phyloP scores from a whole-genome alignment of 768 basidiomycete species.

The Mrakia hoshinonis region DNA sequence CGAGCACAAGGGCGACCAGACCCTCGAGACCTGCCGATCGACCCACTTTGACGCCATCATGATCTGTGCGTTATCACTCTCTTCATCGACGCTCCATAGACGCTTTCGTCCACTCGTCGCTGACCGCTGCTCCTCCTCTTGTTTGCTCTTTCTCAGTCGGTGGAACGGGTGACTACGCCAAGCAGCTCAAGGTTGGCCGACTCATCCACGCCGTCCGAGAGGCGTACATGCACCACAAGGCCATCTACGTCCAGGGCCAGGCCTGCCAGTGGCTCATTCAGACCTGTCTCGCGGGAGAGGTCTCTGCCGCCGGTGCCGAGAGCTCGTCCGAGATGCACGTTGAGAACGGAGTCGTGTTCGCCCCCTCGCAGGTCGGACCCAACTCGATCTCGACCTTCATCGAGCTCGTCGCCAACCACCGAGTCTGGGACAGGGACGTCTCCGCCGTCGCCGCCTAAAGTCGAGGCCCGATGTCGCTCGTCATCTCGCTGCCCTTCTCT shows the following conservation, averaged over 20 bases:
- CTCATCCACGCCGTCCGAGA: conserved; percentile 74
- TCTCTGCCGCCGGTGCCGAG: conserved; percentile 31
- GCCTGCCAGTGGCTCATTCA: conserved; percentile 41
- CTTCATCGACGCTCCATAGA: neutral
- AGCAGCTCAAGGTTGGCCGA: conserved; percentile 58
- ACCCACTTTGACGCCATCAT: conserved; percentile 76
- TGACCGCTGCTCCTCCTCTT: neutral
- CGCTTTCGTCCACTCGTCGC: neutral
- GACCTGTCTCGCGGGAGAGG: conserved; percentile 40
- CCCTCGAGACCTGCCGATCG: conserved; percentile 52
- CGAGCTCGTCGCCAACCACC: conserved; percentile 42
- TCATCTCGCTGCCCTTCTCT: neutral
- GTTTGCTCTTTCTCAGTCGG: conserved; percentile 42
- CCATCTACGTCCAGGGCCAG: conserved; percentile 64
- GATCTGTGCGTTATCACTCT: conserved; percentile 43
- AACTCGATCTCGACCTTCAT: conserved; percentile 40
- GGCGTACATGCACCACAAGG: conserved; percentile 76
- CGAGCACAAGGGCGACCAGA: conserved; percentile 52
- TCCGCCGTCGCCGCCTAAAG: conserved; percentile 38
- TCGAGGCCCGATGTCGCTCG: neutral
- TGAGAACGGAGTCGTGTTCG: conserved; percentile 43
- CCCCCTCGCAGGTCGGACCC: conserved; percentile 35
- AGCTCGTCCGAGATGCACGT: conserved; percentile 32
- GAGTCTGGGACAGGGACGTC: conserved; percentile 42
- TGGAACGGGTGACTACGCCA: conserved; percentile 51